These are phyloP conservation scores for Venturia aucupariae DNA, from an alignment of 2,329 filamentous ascomycete species.

Conservation along the genomic window DNA sequence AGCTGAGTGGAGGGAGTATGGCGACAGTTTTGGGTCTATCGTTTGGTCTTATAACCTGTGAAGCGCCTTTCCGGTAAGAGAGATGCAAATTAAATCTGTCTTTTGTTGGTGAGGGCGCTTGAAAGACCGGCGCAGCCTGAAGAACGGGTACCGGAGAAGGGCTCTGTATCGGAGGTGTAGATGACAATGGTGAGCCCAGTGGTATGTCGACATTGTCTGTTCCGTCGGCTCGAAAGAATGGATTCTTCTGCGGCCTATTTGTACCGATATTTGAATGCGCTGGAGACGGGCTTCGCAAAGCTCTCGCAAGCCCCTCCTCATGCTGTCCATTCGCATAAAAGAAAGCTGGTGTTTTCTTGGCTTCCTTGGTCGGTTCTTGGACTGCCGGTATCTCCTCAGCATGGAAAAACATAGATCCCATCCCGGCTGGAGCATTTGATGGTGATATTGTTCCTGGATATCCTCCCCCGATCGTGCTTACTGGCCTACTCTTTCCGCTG, in stretches of 20 bases:
- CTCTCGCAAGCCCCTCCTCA: constrained; percentile 23
- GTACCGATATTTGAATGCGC: constrained; percentile 25
- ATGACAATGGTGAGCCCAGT: constrained; percentile 18
- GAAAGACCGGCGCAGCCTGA: constrained; percentile 6
- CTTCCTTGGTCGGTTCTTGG: constrained; percentile 25
- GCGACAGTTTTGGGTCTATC: constrained; percentile 10
- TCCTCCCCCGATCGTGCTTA: constrained; percentile 22
- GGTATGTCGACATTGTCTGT: constrained; percentile 35
- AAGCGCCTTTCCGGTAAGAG: constrained; percentile 13
- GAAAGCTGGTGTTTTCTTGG: constrained; percentile 39
- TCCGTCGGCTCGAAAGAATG: constrained; percentile 71
- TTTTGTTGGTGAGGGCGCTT: constrained; percentile 9
- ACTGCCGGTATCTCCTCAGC: constrained; percentile 58
- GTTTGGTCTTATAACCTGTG: constrained; percentile 7
- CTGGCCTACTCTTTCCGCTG: constrained; percentile 23
- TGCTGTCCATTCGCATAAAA: constrained; percentile 44
- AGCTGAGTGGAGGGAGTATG: constrained; percentile 8
- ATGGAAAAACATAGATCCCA: constrained; percentile 74
- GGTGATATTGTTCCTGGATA: constrained; percentile 17
- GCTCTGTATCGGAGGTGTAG: constrained; percentile 19
- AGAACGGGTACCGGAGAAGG: constrained; percentile 1
- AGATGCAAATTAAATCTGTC: constrained; percentile 9
- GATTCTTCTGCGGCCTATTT: constrained; percentile 27
- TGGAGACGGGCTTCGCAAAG: constrained; percentile 25
- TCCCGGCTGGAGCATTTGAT: constrained; percentile 25